These are phyloP conservation scores for Tremella fuciformis DNA, from an alignment of 768 basidiomycete genomes.

Conservation along the genomic window DNA sequence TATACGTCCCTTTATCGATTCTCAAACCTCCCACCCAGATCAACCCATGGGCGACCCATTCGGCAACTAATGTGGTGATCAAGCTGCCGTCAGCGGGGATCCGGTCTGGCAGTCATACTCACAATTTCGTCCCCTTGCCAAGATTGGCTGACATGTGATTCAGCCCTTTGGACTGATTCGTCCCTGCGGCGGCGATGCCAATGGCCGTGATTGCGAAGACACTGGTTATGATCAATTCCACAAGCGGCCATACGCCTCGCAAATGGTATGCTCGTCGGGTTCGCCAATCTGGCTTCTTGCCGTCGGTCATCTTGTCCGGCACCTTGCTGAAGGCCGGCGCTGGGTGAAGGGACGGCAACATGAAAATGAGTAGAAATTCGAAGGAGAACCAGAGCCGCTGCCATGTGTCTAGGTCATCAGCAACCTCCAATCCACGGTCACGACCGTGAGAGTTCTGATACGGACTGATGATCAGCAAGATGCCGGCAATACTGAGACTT, in stretches of 20 bases:
- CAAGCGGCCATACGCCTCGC: background rate
- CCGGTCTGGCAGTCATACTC: background rate
- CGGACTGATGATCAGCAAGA: slow-evolving; percentile 4
- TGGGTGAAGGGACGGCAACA: too few relatives aligned
- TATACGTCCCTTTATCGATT: background rate
- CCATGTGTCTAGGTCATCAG: too few relatives aligned
- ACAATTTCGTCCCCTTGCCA: slow-evolving; percentile 1
- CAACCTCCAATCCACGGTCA: background rate
- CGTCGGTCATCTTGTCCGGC: background rate
- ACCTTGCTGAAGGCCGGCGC: too few relatives aligned
- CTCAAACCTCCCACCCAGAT: background rate
- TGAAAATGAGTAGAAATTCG: too few relatives aligned
- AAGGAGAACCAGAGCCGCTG: too few relatives aligned
- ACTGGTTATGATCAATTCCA: background rate
- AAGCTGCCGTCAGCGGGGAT: background rate
- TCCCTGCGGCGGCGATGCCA: background rate
- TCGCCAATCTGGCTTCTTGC: slow-evolving; percentile 2
- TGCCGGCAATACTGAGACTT: background rate
- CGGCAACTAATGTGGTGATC: background rate
- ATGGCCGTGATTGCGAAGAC: slow-evolving; percentile 1
- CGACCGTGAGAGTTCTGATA: background rate
- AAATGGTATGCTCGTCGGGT: background rate
- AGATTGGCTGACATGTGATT: background rate
- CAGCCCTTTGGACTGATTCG: background rate
- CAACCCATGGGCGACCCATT: slow-evolving; percentile 1